Conservation (phyloP, 140 eudicot species). For the Artemisia princeps region DNA sequence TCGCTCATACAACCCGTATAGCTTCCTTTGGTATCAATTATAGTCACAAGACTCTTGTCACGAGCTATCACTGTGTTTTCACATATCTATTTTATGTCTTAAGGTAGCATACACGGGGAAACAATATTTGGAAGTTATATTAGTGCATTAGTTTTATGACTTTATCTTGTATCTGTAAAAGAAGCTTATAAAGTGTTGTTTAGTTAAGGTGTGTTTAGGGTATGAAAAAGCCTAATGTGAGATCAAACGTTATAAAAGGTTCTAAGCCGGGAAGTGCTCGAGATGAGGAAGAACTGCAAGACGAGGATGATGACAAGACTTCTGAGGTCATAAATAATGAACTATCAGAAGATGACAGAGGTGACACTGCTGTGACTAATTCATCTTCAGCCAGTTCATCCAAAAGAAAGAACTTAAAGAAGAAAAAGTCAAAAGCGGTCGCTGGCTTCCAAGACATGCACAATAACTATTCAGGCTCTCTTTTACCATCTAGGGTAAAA, state of each 20-base stretch:
- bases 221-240: constrained; percentile 27
- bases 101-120: not conserved
- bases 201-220: constrained; percentile 20
- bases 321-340: constrained; percentile 59
- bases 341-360: constrained; percentile 33
- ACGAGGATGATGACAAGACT: constrained; percentile 37
- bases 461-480: constrained; percentile 39
- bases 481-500: constrained; percentile 71
- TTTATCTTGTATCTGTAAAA: not conserved
- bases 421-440: constrained; percentile 22
- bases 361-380: constrained; percentile 36
- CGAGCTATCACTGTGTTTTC: not conserved
- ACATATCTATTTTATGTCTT: not conserved
- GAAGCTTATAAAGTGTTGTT: not conserved
- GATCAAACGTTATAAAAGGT: constrained; percentile 41
- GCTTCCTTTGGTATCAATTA: too few species aligned
- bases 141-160: not conserved
- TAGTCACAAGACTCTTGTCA: too few species aligned
- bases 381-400: constrained; percentile 30
- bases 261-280: constrained; percentile 23
- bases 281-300: constrained; percentile 28
- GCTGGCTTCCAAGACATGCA: constrained; percentile 29
- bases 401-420: constrained; percentile 27
- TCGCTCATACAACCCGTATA: too few species aligned
- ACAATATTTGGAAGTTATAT: constrained; percentile 8